phyloP scores from a whole-genome alignment of 805 yeast species.

The Priceomyces medius region DNA sequence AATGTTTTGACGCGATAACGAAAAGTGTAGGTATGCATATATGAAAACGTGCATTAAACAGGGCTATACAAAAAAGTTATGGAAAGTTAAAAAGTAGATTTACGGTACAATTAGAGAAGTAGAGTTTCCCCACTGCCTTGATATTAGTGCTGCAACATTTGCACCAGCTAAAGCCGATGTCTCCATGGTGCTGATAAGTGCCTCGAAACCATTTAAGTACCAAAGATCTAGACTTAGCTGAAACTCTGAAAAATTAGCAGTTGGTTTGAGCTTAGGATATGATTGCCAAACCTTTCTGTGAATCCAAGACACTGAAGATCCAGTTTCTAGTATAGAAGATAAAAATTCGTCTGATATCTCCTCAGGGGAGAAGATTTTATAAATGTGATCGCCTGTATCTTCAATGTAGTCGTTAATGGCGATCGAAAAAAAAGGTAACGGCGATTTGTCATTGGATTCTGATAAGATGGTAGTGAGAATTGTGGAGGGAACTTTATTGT shows the following conservation, averaged over 20 bases:
- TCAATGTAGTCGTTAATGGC: constrained; percentile 25
- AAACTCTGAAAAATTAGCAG: constrained; percentile 23
- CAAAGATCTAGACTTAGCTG: constrained; percentile 32
- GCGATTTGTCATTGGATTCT: constrained; percentile 3
- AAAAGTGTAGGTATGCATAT: too few relatives aligned
- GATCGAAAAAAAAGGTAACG: constrained; percentile 32
- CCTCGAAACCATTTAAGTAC: constrained; percentile 47
- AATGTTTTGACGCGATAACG: too few relatives aligned
- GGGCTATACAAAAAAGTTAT: too few relatives aligned
- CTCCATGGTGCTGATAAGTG: constrained; percentile 52
- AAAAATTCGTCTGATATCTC: constrained; percentile 3
- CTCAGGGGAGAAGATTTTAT: constrained; percentile 40
- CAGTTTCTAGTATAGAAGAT: not conserved
- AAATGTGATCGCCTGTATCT: constrained; percentile 29
- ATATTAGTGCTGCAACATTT: constrained; percentile 45
- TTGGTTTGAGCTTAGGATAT: constrained; percentile 41
- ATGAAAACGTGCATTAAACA: too few relatives aligned
- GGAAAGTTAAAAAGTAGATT: too few relatives aligned
- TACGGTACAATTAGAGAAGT: too few relatives aligned
- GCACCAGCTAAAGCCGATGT: constrained; percentile 51
- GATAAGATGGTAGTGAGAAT: constrained; percentile 20
- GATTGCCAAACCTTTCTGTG: constrained; percentile 39
- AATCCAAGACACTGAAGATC: not conserved
- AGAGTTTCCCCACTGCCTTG: too few relatives aligned
- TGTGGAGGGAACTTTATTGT: constrained; percentile 19